These are phyloP conservation scores for Pyrus communis DNA, from an alignment of 306 rosid genomes.

Conservation along the genomic window DNA sequence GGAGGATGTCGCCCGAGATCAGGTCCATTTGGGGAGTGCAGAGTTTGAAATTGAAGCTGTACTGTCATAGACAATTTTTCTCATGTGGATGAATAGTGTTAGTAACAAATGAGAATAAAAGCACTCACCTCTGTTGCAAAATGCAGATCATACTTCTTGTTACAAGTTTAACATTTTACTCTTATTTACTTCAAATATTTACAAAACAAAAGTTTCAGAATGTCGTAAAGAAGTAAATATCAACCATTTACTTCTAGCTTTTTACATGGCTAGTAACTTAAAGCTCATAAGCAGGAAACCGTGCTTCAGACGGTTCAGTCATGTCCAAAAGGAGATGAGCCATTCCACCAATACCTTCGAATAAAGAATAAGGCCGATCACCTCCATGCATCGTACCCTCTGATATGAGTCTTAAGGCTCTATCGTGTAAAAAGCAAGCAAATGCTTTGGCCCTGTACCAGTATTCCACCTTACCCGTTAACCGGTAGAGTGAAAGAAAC, in stretches of 20 bases:
- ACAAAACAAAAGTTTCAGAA: background rate
- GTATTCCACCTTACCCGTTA: slow-evolving; percentile 51
- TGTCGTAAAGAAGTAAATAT: background rate
- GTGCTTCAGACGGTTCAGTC: slow-evolving; percentile 52
- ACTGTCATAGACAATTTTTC: slow-evolving; percentile 27
- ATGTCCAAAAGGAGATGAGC: slow-evolving; percentile 55
- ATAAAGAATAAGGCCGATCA: slow-evolving; percentile 64
- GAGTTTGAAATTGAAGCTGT: slow-evolving; percentile 13
- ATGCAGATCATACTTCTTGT: background rate
- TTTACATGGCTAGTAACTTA: slow-evolving; percentile 13
- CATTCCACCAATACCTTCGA: slow-evolving; percentile 87
- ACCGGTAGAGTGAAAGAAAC: slow-evolving; percentile 68
- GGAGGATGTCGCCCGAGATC: slow-evolving; percentile 7
- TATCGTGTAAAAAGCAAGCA: slow-evolving; percentile 63
- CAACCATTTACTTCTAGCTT: background rate
- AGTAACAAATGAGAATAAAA: slow-evolving; percentile 32
- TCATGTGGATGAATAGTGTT: slow-evolving; percentile 31
- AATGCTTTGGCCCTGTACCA: slow-evolving; percentile 75
- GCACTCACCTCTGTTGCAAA: slow-evolving; percentile 25
- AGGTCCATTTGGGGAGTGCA: slow-evolving; percentile 5
- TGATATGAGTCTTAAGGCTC: slow-evolving; percentile 41
- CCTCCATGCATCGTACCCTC: slow-evolving; percentile 79
- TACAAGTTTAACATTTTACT: background rate
- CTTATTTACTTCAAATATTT: background rate
- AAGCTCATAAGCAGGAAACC: slow-evolving; percentile 72